phyloP scores from a whole-genome alignment of 225 moss, liverwort and hornwort genomes.

The Physcomitrellopsis africana region DNA sequence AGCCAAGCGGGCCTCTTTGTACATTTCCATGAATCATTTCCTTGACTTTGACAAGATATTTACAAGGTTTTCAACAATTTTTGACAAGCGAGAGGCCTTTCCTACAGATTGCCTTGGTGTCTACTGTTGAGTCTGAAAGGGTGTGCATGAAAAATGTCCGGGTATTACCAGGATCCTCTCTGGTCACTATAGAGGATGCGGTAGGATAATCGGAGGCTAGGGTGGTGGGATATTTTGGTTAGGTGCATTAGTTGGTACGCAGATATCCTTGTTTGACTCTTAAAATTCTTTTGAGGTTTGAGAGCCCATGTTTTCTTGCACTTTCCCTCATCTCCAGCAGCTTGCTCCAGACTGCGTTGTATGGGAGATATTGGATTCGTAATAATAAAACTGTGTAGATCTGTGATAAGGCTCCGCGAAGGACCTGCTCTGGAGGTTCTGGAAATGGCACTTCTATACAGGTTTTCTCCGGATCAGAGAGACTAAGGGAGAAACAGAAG shows the following conservation, averaged over 20 bases:
- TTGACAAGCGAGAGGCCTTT: too few species aligned
- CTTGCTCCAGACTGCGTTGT: constrained; percentile 25
- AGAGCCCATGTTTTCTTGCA: background rate
- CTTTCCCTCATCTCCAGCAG: background rate
- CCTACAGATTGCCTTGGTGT: too few species aligned
- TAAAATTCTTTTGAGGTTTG: background rate
- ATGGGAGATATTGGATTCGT: background rate
- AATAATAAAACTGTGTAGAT: constrained; percentile 3
- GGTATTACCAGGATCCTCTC: too few species aligned
- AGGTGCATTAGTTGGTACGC: constrained; percentile 7
- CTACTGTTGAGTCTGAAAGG: too few species aligned
- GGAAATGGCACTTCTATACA: constrained; percentile 34
- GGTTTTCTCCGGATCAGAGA: constrained; percentile 43
- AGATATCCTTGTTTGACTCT: constrained; percentile 10
- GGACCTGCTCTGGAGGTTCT: constrained; percentile 6
- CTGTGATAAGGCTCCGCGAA: background rate
- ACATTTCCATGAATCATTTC: too few species aligned
- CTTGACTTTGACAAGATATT: too few species aligned
- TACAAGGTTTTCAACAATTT: too few species aligned
- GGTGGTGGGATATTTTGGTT: background rate
- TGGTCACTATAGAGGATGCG: too few species aligned
- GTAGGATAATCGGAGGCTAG: too few species aligned
- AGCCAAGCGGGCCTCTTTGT: constrained; percentile 86
- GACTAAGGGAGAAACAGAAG: constrained; percentile 37
- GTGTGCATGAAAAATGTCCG: too few species aligned